Evolutionary conservation across 371 early-diverging fungal species (phyloP), one percentile per base, ranked within the genome.

Genomic region (Blakeslea trispora): DNA sequence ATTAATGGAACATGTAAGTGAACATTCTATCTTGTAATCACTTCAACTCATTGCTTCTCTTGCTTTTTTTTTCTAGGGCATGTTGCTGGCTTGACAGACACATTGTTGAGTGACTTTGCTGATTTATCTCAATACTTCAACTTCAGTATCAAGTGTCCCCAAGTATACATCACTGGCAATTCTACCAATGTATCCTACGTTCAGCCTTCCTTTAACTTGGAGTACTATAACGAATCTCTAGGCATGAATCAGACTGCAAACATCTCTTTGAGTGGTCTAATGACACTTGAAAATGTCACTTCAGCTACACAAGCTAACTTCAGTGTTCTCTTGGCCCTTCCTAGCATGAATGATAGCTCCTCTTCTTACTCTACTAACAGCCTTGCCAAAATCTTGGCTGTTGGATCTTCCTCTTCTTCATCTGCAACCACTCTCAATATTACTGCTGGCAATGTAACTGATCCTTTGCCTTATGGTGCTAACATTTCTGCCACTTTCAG

Each of bases 1-100:
- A 17, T 57, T n/a, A 57, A 57, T 57, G 58, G 58, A 23, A 45
- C 58, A 24, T 57, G 58, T 57, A 57, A 45, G 51, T 49, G 9
- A 19, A n/a, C n/a, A n/a, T n/a, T n/a, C n/a, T n/a, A n/a, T n/a
- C n/a, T n/a, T n/a, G n/a, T n/a, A n/a, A n/a, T n/a, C n/a, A n/a
- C n/a, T n/a, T n/a, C n/a, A n/a, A n/a, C n/a, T n/a, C n/a, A n/a
- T n/a, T n/a, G n/a, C n/a, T n/a, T n/a, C n/a, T n/a, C n/a, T n/a
- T n/a, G n/a, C n/a, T n/a, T n/a, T n/a, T 7, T 19, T 4, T 28
- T 6, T 46, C 19, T 56, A 56, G 56, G 56, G 56, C 40, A 39
- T 23, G 19, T 42, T 41, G 56, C 18, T 31, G 56, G 56, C 28
- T 19, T 56, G 34, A 13, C 23, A 17, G 28, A 37, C 13, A 19